phyloP scores from a whole-genome alignment of 2,329 filamentous ascomycete genomes.

The Aspergillus pseudoglaucus region DNA sequence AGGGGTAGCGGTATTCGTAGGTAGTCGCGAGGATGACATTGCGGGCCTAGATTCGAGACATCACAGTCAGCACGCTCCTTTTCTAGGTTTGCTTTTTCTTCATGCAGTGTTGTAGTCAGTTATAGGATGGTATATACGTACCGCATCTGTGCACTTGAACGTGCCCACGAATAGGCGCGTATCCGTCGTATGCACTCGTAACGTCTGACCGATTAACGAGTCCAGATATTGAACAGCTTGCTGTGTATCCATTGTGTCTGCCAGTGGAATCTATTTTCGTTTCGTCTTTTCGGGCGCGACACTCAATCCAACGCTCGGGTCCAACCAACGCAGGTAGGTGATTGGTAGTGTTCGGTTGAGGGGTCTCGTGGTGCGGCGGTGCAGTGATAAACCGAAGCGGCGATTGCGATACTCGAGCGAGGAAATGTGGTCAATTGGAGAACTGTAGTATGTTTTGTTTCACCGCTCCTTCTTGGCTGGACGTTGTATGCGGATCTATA shows the following conservation, averaged over 20 bases:
- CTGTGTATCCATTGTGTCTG: not conserved
- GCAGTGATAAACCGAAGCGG: not conserved
- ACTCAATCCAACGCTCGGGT: no score
- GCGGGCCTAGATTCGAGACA: slow-evolving; percentile 55
- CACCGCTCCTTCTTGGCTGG: not conserved
- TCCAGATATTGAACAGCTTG: slow-evolving; percentile 34
- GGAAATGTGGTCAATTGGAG: not conserved
- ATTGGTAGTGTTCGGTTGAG: not conserved
- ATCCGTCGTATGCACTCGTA: slow-evolving; percentile 75
- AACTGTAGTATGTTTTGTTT: not conserved
- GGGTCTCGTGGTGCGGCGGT: not conserved
- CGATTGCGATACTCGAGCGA: not conserved
- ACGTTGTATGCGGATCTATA: not conserved
- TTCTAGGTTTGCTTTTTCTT: not conserved
- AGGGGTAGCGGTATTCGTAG: slow-evolving; percentile 81
- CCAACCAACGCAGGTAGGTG: not conserved
- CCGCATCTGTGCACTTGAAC: slow-evolving; percentile 92
- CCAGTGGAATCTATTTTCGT: no score
- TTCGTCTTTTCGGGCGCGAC: no score
- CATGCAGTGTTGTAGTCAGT: not conserved
- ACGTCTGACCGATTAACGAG: slow-evolving; percentile 67
- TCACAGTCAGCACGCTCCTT: not conserved
- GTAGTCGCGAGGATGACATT: slow-evolving; percentile 83
- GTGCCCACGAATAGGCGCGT: slow-evolving; percentile 80
- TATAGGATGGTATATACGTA: slow-evolving; percentile 27